Conservation (phyloP, 208 protist species). For the Porcisia deanei region DNA sequence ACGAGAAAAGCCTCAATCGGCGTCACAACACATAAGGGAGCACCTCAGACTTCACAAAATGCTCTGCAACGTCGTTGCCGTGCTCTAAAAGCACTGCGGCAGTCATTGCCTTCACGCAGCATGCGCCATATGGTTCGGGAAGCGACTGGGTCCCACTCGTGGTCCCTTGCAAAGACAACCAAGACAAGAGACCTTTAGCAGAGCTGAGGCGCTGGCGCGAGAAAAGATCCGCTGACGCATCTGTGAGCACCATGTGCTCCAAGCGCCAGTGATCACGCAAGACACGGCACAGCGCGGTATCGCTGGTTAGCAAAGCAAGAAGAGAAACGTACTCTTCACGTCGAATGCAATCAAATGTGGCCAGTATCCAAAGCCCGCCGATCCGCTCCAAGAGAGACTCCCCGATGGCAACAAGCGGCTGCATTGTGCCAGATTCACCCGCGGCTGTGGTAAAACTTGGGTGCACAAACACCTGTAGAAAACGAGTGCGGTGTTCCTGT, state of each 20-base stretch:
- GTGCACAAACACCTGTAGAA: slow-evolving; percentile 84
- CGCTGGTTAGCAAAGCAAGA: slow-evolving; percentile 50
- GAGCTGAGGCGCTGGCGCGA: slow-evolving; percentile 45
- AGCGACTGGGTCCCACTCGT: slow-evolving; percentile 36
- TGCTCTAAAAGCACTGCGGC: slow-evolving; percentile 74
- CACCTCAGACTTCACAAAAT: slow-evolving; percentile 60
- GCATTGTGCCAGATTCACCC: slow-evolving; percentile 62
- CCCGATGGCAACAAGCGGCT: slow-evolving; percentile 53
- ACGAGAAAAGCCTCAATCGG: not conserved
- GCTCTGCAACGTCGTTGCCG: slow-evolving; percentile 44
- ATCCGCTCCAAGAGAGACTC: slow-evolving; percentile 55
- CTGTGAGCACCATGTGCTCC: slow-evolving; percentile 87
- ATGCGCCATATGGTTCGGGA: slow-evolving; percentile 73
- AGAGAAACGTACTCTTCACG: slow-evolving; percentile 60
- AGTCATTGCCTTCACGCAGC: slow-evolving; percentile 73
- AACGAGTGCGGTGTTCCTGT: slow-evolving; percentile 49
- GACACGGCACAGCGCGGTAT: slow-evolving; percentile 62
- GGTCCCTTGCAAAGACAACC: slow-evolving; percentile 45
- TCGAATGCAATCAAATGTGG: slow-evolving; percentile 59
- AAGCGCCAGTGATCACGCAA: slow-evolving; percentile 75
- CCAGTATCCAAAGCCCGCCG: slow-evolving; percentile 48
- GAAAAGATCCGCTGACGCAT: slow-evolving; percentile 71
- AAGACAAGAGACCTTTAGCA: slow-evolving; percentile 53
- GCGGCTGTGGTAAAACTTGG: slow-evolving; percentile 75
- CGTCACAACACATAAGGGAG: slow-evolving; percentile 42